Conservation (phyloP, 75 land plant genomes). For the Cryptomeria japonica region DNA sequence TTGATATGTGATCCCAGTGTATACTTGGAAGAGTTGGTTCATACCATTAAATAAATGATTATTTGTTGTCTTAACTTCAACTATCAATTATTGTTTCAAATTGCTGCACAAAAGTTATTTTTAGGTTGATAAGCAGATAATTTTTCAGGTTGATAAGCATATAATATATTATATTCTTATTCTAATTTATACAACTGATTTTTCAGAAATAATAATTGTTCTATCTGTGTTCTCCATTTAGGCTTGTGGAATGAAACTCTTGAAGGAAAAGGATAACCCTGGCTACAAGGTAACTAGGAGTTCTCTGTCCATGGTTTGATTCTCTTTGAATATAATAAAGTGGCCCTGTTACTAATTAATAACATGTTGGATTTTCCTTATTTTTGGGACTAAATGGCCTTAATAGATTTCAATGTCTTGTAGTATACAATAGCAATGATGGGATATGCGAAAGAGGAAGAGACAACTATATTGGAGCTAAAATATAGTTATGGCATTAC, state of each 20-base stretch:
- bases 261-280: constrained; percentile 57
- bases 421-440: constrained; percentile 83
- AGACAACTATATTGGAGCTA: constrained; percentile 77
- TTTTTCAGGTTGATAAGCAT: too few species aligned
- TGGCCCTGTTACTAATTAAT: neutral
- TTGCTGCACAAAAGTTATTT: too few species aligned
- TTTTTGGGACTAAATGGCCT: neutral
- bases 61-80: neutral
- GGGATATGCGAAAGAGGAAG: constrained; percentile 76
- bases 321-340: neutral
- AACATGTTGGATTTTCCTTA: neutral
- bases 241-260: constrained; percentile 82
- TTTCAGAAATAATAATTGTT: neutral
- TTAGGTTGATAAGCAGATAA: neutral
- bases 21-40: neutral
- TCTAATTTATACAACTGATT: neutral
- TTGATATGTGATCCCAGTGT: neutral
- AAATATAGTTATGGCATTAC: constrained; percentile 91
- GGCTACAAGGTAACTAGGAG: constrained; percentile 63
- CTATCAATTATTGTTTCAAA: neutral
- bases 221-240: constrained; percentile 10
- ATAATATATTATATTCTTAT: neutral
- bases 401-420: constrained; percentile 2
- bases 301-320: neutral
- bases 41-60: neutral